These are phyloP conservation scores for Chalciporus chontae DNA, from an alignment of 768 basidiomycete species.

Conservation along the genomic window DNA sequence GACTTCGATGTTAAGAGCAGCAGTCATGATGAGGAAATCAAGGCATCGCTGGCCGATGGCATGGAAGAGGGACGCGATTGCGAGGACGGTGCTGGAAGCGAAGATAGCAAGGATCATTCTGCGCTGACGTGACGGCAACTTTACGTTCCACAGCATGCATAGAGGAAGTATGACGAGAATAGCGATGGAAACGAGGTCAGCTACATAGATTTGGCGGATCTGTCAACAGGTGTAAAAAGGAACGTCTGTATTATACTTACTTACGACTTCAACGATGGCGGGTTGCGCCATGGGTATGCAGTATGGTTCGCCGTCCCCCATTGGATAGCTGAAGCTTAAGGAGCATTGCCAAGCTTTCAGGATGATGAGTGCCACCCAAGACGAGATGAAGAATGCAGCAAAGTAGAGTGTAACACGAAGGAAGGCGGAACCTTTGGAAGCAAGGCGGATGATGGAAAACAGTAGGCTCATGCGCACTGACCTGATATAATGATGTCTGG, in stretches of 20 bases:
- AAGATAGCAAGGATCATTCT: conserved; percentile 6
- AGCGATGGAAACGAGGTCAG: conserved; percentile 4
- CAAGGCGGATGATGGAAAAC: conserved; percentile 11
- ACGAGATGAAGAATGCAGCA: background rate
- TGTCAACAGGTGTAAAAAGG: too few species aligned
- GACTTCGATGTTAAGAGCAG: conserved; percentile 3
- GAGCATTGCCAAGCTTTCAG: background rate
- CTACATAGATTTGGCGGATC: background rate
- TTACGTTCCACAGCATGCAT: conserved; percentile 5
- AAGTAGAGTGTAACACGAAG: background rate
- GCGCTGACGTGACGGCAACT: conserved; percentile 2
- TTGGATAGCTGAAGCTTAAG: background rate
- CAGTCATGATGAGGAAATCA: background rate
- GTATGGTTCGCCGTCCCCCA: background rate
- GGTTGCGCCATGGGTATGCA: background rate
- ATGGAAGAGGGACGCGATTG: too few species aligned
- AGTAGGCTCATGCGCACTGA: conserved; percentile 8
- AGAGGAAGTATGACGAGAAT: conserved; percentile 10
- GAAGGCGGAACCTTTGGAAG: background rate
- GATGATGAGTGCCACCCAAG: conserved; percentile 1
- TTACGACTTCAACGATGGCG: background rate
- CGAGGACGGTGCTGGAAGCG: too few species aligned
- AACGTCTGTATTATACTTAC: background rate
- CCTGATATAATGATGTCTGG: background rate
- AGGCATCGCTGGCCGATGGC: too few species aligned